A percentile compares a stretch with the other conserved stretches of the same genome.
phyloP scores from a whole-genome alignment of 2,329 filamentous ascomycete genomes.

The Geosmithia morbida region DNA sequence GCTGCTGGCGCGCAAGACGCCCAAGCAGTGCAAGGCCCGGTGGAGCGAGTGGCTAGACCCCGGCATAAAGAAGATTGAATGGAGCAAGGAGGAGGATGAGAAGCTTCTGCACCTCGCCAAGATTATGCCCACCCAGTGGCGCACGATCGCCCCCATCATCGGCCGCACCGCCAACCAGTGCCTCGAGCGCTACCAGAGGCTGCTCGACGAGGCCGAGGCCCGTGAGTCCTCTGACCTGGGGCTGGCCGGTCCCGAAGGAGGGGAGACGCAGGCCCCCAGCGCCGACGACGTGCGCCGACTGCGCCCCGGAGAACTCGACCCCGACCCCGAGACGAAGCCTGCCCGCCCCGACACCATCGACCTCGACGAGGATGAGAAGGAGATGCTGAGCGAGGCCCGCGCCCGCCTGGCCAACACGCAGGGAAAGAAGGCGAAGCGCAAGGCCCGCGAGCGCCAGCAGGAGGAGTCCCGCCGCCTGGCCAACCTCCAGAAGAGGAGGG shows the following conservation, averaged over 20 bases:
- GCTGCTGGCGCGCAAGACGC: conserved; percentile 88
- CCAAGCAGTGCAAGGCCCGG: conserved; percentile 97
- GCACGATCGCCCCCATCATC: conserved; percentile 93
- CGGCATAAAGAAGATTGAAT: conserved; percentile 96
- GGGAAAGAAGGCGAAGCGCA: conserved; percentile 97
- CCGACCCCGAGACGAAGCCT: conserved; percentile 94
- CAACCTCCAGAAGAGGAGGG: conserved; percentile 82
- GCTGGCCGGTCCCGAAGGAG: conserved; percentile 72
- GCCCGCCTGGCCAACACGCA: conserved; percentile 95
- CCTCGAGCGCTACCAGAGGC: conserved; percentile 89
- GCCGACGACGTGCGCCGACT: conserved; percentile 85
- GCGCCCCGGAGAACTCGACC: conserved; percentile 85
- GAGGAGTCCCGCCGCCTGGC: conserved; percentile 88
- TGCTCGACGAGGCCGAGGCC: conserved; percentile 90
- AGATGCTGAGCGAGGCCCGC: conserved; percentile 96
- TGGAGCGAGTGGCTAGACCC: conserved; percentile 99
- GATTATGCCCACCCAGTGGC: conserved; percentile 98
- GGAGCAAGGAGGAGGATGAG: conserved; percentile 97
- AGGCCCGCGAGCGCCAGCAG: conserved; percentile 87
- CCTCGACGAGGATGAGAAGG: conserved; percentile 97
- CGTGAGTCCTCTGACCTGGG: conserved; percentile 74
- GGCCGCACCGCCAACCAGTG: conserved; percentile 95
- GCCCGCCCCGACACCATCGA: conserved; percentile 94
- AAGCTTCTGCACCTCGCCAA: conserved; percentile 93
- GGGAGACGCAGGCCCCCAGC: conserved; percentile 73